A percentile compares a stretch with the other conserved stretches of the same genome.
phyloP scores from a whole-genome alignment of 2,329 filamentous ascomycete genomes.

The Paracamarosporium sp. region DNA sequence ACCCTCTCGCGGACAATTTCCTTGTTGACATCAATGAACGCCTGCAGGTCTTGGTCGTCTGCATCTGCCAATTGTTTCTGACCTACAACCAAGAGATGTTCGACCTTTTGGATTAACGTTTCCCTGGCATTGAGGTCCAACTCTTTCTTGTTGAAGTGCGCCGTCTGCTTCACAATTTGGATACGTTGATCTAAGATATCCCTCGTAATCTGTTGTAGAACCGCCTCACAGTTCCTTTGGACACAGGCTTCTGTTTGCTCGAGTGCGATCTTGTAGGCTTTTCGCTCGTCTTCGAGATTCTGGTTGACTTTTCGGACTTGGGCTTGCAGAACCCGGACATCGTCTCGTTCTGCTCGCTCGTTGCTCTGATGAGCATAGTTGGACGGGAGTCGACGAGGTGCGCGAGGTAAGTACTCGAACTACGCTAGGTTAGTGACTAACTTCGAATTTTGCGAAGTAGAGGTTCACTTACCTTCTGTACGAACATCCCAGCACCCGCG shows the following conservation, averaged over 20 bases:
- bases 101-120: constrained; percentile 19
- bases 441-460: neutral
- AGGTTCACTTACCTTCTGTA: neutral
- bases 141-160: constrained; percentile 11
- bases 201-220: constrained; percentile 14
- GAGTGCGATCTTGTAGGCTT: constrained; percentile 13
- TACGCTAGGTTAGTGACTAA: neutral
- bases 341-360: constrained; percentile 6
- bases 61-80: constrained; percentile 25
- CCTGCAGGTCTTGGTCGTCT: constrained; percentile 5
- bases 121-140: constrained; percentile 20
- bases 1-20: constrained; percentile 1
- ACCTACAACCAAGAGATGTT: constrained; percentile 27
- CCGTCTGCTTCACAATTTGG: constrained; percentile 6
- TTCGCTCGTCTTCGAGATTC: constrained; percentile 24
- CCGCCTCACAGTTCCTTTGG: constrained; percentile 12
- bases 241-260: constrained; percentile 14
- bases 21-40: neutral
- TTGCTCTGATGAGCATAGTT: neutral
- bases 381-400: neutral
- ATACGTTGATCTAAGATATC: constrained; percentile 25
- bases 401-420: neutral
- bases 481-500: neutral
- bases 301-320: constrained; percentile 20
- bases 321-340: constrained; percentile 14